Evolutionary conservation across 2,329 filamentous ascomycete species (phyloP).

Genomic region (Cladophialophora yegresii): DNA sequence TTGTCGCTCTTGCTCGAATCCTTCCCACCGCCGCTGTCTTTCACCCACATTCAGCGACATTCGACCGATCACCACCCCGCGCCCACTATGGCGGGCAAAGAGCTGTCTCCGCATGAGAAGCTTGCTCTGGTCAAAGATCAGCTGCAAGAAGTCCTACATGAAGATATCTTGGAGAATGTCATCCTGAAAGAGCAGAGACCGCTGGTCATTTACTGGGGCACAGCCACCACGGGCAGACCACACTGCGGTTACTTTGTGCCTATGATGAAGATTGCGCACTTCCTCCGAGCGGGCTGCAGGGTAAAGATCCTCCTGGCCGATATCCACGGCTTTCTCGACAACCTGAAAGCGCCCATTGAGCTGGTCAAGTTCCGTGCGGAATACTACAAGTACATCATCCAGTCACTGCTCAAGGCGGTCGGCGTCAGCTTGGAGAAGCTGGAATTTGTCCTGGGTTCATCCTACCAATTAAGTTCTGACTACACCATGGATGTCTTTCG

Average conservation of each 20-base stretch:
- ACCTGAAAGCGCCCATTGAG: constrained; percentile 77
- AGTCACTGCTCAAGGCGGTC: constrained; percentile 71
- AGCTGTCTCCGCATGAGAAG: constrained; percentile 55
- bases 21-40: not conserved
- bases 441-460: constrained; percentile 79
- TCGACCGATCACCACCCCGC: not conserved
- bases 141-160: constrained; percentile 78
- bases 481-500: constrained; percentile 91
- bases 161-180: constrained; percentile 52
- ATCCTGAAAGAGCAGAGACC: constrained; percentile 64
- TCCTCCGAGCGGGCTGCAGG: constrained; percentile 80
- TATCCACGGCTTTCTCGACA: constrained; percentile 59
- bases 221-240: constrained; percentile 80
- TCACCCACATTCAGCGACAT: not conserved
- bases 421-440: constrained; percentile 77
- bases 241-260: constrained; percentile 90
- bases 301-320: constrained; percentile 72
- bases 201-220: constrained; percentile 84
- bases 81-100: constrained; percentile 34
- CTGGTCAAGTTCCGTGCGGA: constrained; percentile 77
- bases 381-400: constrained; percentile 81
- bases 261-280: constrained; percentile 84
- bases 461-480: constrained; percentile 67
- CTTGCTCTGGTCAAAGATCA: constrained; percentile 77
- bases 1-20: not conserved